These are phyloP conservation scores for Galeopsis tetrahit DNA, from an alignment of 257 asterid species.

Conservation along the genomic window DNA sequence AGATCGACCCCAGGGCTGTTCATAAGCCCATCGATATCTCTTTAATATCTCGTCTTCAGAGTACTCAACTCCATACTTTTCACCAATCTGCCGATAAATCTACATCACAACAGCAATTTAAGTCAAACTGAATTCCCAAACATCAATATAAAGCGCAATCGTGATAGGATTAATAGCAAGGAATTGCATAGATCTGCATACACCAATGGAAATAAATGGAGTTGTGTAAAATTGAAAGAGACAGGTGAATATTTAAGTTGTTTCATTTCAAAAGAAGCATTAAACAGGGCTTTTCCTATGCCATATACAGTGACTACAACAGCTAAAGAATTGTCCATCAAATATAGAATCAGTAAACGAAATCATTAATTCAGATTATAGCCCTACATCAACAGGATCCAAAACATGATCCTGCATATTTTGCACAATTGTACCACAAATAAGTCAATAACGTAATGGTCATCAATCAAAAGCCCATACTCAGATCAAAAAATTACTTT, in stretches of 20 bases:
- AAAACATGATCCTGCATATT: neutral
- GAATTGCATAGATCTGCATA: neutral
- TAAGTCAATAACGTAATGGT: neutral
- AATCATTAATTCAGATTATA: neutral
- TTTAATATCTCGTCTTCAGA: constrained; percentile 83
- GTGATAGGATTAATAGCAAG: neutral
- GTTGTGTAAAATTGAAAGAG: constrained; percentile 6
- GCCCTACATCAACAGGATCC: neutral
- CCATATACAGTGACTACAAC: constrained; percentile 9
- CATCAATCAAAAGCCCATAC: neutral
- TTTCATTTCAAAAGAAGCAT: constrained; percentile 14
- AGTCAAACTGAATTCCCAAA: neutral
- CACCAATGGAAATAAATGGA: neutral
- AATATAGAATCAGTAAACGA: neutral
- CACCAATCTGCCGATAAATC: constrained; percentile 93
- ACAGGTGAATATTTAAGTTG: neutral
- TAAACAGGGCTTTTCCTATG: neutral
- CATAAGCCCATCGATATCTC: constrained; percentile 93
- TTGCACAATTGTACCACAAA: neutral
- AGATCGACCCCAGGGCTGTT: constrained; percentile 95
- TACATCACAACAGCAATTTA: constrained; percentile 35
- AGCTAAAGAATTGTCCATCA: neutral
- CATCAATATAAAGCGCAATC: neutral
- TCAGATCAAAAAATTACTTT: constrained; percentile 1
- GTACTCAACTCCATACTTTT: constrained; percentile 87